Base-by-base conservation (phyloP, 1,284 basidiomycete species). In the Meripilus lineatus region DNA sequence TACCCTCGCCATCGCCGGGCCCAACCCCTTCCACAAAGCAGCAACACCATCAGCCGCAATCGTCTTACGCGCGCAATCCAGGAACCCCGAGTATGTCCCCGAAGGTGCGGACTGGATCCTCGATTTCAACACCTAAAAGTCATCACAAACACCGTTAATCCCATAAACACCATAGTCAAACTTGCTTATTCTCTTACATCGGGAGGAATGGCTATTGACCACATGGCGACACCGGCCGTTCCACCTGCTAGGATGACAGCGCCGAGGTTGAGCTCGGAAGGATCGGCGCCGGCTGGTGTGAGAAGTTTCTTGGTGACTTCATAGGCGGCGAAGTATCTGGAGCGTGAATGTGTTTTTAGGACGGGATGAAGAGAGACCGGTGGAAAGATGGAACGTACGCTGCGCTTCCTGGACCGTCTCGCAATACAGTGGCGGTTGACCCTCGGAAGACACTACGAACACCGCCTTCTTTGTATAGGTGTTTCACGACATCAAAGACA, bases 301-400 rank as follows among this genome's bases (percentile, higher is more conserved):
- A 99, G 68, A 7, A 76, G 65, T 58, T 87, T 89, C 72, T 99
- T 99, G 46, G 91, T 84, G 32, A 92, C 75, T 69, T 99, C 96
- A 66, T 99, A 99, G 4, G 93, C 89, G 23, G 91, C 92, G 63
- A 99, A 99, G 72, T 99, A 98, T 37, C 91, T 94, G 60, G n/a
- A 30, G 28, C n/a, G n/a, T 30, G 28, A 43, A 34, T 20, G 17
- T 49, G 42, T 35, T 44, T 36, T 40, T 48, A 42, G 32, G 14
- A 32, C 38, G 13, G 26, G 24, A 14, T 18, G 22, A 32, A 25
- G 17, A 30, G 32, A 26, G n/a, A 14, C 30, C 26, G 20, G 18
- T 22, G 28, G 25, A 22, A 28, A 28, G 25, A 14, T 8, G 36
- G 18, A 3, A 79, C 89, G 62, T 68, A 96, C 85, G 90, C 94